These are phyloP conservation scores for Thelonectria blattea DNA, from an alignment of 2,329 filamentous ascomycete genomes.

Conservation along the genomic window DNA sequence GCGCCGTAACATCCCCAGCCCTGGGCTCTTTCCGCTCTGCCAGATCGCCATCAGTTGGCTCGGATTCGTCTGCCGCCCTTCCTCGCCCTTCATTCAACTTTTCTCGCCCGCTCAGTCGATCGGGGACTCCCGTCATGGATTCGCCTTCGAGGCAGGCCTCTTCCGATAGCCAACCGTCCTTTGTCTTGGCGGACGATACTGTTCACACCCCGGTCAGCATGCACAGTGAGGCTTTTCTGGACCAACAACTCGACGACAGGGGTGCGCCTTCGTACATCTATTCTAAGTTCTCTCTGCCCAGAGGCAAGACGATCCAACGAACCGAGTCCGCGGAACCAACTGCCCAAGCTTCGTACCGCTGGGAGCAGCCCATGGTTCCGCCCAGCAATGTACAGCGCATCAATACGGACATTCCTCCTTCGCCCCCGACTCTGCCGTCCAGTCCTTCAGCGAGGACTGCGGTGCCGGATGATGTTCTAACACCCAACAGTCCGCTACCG, in stretches of 20 bases:
- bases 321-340: slow-evolving; percentile 64
- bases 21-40: slow-evolving; percentile 60
- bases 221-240: slow-evolving; percentile 71
- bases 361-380: slow-evolving; percentile 61
- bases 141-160: slow-evolving; percentile 66
- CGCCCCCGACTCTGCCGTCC: slow-evolving; percentile 65
- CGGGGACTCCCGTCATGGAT: slow-evolving; percentile 66
- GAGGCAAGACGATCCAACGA: slow-evolving; percentile 79
- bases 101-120: slow-evolving; percentile 84
- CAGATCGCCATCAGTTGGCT: slow-evolving; percentile 84
- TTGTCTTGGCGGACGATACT: slow-evolving; percentile 67
- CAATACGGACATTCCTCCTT: slow-evolving; percentile 59
- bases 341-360: slow-evolving; percentile 62
- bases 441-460: slow-evolving; percentile 55
- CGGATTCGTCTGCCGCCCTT: slow-evolving; percentile 76
- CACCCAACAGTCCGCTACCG: slow-evolving; percentile 40
- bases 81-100: slow-evolving; percentile 88
- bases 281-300: slow-evolving; percentile 81
- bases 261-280: slow-evolving; percentile 81
- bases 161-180: slow-evolving; percentile 70
- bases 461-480: slow-evolving; percentile 46
- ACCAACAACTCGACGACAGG: slow-evolving; percentile 55
- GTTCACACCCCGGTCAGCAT: slow-evolving; percentile 75
- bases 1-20: slow-evolving; percentile 60
- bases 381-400: slow-evolving; percentile 52